These are phyloP conservation scores for Geotrichum klebahnii DNA, from an alignment of 1,139 yeast genomes.

Conservation along the genomic window DNA sequence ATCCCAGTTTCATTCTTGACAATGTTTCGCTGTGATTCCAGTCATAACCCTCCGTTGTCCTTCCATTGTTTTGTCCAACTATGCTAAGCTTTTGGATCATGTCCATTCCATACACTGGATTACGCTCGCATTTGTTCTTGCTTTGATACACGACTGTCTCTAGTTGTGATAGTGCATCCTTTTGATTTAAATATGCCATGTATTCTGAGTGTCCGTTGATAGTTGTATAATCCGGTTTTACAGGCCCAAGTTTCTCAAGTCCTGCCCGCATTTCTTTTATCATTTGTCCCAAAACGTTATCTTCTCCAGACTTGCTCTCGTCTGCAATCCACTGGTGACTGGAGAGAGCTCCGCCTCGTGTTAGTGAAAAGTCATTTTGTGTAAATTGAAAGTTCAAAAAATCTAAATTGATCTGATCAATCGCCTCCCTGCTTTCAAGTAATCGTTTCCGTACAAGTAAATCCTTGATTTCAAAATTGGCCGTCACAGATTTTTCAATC, in stretches of 20 bases:
- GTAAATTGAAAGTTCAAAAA: slow-evolving; percentile 61
- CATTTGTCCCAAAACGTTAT: slow-evolving; percentile 39
- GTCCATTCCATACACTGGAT: slow-evolving; percentile 38
- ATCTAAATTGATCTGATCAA: slow-evolving; percentile 46
- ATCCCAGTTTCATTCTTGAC: slow-evolving; percentile 41
- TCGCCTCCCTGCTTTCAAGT: slow-evolving; percentile 30
- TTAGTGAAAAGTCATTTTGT: slow-evolving; percentile 43
- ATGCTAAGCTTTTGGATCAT: slow-evolving; percentile 23
- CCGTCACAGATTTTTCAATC: slow-evolving; percentile 58
- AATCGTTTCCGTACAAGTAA: slow-evolving; percentile 45
- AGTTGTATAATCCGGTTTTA: slow-evolving; percentile 48
- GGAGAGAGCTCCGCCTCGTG: slow-evolving; percentile 50
- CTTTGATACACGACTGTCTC: slow-evolving; percentile 63
- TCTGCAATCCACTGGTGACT: slow-evolving; percentile 49
- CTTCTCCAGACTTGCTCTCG: slow-evolving; percentile 23
- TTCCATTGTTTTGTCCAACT: slow-evolving; percentile 6
- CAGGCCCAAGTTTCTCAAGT: slow-evolving; percentile 23
- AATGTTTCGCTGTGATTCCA: slow-evolving; percentile 31
- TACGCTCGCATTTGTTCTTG: slow-evolving; percentile 33
- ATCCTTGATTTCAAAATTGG: slow-evolving; percentile 48
- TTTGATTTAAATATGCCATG: slow-evolving; percentile 49
- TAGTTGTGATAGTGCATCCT: slow-evolving; percentile 49
- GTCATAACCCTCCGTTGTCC: slow-evolving; percentile 24
- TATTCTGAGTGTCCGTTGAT: slow-evolving; percentile 60
- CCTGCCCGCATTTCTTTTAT: slow-evolving; percentile 14